Base-by-base conservation (phyloP, 192 early-diverging fungal genomes). In the Obelidium mucronatum region DNA sequence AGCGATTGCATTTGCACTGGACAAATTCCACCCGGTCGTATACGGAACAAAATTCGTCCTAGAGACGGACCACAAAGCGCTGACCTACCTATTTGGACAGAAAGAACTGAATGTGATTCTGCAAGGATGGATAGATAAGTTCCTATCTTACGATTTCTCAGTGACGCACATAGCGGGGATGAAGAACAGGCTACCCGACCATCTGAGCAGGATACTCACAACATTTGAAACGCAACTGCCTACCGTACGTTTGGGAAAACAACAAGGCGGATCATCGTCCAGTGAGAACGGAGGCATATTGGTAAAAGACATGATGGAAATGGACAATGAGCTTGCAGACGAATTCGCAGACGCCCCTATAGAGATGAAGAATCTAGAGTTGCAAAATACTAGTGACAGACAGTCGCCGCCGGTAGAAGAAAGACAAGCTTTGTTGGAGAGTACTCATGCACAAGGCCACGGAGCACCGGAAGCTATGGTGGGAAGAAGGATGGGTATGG, bases 151-250 rank as follows among this genome's bases (percentile, higher is more conserved):
- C 24, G 56, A 58, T 31, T 58, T 58, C 56, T 15, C 24, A 28
- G 30, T 58, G 8, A 58, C 56, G 22, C 56, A 58, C 24, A 58
- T 58, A 6, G 8, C 56, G 24, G 56, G 56, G 8, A 4, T 58
- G 5, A n/a, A 58, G 24, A 58, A 58, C 56, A 5, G 56, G 8
- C 56, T 58, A 13, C 56, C 56, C 22, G 56, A 58, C 30, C 24
- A 58, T 24, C 56, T 58, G 3, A 58, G 56, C 56, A 58, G 56
- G 24, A 58, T 58, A n/a, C 56, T 58, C 56, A n/a, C 22, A n/a
- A 31, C 5, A 6, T 58, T 58, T 58, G 56, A 58, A 24, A 58
- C 56, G 24, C 8, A n/a, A 28, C 8, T 28, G 8, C 56, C 56
- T 5, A 58, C 4, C 24, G 56, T 31, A 5, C 24, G 5, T 24